Evolutionary conservation across 2,329 filamentous ascomycete species (phyloP), one percentile per base, ranked within the genome.

Genomic region (Colletotrichum destructivum): DNA sequence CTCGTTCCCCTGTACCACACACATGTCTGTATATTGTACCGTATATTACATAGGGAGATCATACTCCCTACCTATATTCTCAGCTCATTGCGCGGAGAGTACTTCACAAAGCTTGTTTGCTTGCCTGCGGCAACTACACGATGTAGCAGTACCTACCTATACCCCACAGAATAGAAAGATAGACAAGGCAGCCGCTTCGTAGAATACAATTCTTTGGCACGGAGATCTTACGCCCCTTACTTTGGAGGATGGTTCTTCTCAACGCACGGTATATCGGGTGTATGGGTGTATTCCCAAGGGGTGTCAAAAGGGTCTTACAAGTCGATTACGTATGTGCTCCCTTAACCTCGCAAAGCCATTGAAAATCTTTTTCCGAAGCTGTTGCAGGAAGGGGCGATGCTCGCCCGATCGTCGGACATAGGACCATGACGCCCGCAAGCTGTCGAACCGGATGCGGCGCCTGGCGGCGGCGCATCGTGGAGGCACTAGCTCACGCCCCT

Each of bases 1-100:
- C 38, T n/a, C 47, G 9, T 31, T 26, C 42, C 31, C 31, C 16
- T 44, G 49, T 54, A 13, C 59, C 44, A 51, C 21, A 44, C n/a
- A 5, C 47, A 4, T 40, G 38, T 42, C 35, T 51, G 59, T 62
- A 62, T 51, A 44, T 55, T 70, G 62, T 56, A 55, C 44, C 16
- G 49, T 51, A 56, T 15, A 18, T 31, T 26, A 55, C 18, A 35
- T 56, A 9, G 23, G 16, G 15, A 38, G n/a, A 9, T 16, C 52
- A 21, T 13, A 46, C 15, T 23, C 13, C 16, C 15, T 2, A 18
- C 42, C 40, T 38, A 55, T 61, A 31, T 57, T 71, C 68, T 71
- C 68, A 68, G 26, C 68, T 71, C 57, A 71, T 18, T 51, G 61
- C 38, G 38, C 16, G 21, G 51, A 60, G 46, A 42, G 42, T 40